Evolutionary conservation across 225 moss, liverwort and hornwort genomes (phyloP).

Genomic region (Pleurozium schreberi): DNA sequence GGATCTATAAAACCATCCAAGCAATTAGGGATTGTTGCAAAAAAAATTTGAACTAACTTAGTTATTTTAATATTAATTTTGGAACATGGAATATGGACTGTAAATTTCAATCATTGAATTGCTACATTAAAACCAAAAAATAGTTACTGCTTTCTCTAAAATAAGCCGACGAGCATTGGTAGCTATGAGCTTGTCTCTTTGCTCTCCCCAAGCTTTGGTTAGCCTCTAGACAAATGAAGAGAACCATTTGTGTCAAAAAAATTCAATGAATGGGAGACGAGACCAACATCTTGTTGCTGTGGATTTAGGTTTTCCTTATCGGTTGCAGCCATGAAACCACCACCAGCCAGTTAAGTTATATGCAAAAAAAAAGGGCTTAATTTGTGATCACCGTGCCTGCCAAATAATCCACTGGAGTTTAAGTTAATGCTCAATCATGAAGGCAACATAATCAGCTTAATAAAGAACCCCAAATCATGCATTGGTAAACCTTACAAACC

Average conservation of each 20-base stretch:
- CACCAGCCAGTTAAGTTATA: not conserved
- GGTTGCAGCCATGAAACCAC: not conserved
- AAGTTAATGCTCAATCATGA: too few species aligned
- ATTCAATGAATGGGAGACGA: not conserved
- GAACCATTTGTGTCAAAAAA: too few species aligned
- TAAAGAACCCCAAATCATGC: not conserved
- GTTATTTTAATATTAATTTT: not conserved
- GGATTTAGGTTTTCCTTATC: conserved; percentile 5
- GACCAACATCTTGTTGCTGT: conserved; percentile 1
- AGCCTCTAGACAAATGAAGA: not conserved
- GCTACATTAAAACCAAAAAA: not conserved
- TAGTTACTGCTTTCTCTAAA: conserved; percentile 8
- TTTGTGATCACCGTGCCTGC: not conserved
- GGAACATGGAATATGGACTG: rapidly evolving
- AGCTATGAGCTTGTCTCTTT: conserved; percentile 12
- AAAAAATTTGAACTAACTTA: too few species aligned
- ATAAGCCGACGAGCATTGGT: not conserved
- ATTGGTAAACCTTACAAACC: too few species aligned
- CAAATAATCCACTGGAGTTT: too few species aligned
- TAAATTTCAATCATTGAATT: not conserved
- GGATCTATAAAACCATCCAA: conserved; percentile 3
- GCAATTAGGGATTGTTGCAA: not conserved
- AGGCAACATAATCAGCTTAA: not conserved
- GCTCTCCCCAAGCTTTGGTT: conserved; percentile 20
- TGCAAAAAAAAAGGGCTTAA: not conserved